Conservation (phyloP, 2,329 filamentous ascomycete species). For the Calycina herbarum region DNA sequence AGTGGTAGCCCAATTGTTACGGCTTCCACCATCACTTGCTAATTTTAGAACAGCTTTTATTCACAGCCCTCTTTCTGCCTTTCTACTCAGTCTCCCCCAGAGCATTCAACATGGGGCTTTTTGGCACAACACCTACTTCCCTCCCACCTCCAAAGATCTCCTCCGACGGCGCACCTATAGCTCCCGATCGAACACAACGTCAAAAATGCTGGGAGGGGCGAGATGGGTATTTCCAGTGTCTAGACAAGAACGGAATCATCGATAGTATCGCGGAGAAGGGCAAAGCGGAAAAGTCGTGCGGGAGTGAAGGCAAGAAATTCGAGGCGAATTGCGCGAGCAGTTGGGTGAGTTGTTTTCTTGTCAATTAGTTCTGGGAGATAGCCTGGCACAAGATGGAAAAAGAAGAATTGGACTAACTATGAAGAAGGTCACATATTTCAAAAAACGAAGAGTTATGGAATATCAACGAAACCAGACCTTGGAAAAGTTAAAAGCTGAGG, state of each 20-base stretch:
- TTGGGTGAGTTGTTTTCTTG: slow-evolving; percentile 67
- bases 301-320: slow-evolving; percentile 63
- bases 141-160: slow-evolving; percentile 46
- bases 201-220: slow-evolving; percentile 85
- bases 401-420: slow-evolving; percentile 2
- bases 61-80: neutral
- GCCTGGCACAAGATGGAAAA: neutral
- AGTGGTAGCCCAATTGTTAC: neutral
- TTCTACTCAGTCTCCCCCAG: neutral
- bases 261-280: slow-evolving; percentile 65
- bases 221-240: slow-evolving; percentile 83
- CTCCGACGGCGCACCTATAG: slow-evolving; percentile 64
- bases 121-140: slow-evolving; percentile 40
- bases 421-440: slow-evolving; percentile 90
- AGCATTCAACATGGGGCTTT: slow-evolving; percentile 49
- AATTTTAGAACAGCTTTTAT: neutral
- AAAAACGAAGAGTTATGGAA: slow-evolving; percentile 92
- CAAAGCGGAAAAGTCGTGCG: slow-evolving; percentile 58
- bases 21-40: neutral
- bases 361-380: neutral
- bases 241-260: slow-evolving; percentile 79
- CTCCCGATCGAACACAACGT: slow-evolving; percentile 82
- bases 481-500: slow-evolving; percentile 71
- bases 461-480: slow-evolving; percentile 80
- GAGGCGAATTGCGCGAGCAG: slow-evolving; percentile 83